Conservation (phyloP, 164 flowering plant genomes). For the Protea cynaroides region DNA sequence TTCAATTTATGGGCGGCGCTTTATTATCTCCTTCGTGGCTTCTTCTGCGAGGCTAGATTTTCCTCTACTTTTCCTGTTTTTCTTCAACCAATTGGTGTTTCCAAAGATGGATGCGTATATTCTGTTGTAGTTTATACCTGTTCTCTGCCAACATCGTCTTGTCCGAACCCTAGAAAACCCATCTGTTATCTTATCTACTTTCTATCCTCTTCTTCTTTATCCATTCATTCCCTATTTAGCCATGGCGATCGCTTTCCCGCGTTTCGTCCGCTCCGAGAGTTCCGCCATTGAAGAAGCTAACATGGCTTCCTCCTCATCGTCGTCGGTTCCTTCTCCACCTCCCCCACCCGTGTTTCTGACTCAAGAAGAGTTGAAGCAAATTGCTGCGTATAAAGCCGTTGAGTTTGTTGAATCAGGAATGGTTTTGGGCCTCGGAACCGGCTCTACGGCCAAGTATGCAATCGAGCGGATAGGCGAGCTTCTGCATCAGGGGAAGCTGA, state of each 20-base stretch:
- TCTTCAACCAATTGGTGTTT: neutral
- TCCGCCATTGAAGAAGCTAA: conserved; percentile 21
- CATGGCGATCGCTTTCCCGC: conserved; percentile 46
- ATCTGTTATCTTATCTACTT: too few relatives aligned
- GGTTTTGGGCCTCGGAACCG: conserved; percentile 92
- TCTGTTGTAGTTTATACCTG: neutral
- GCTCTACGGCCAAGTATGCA: conserved; percentile 80
- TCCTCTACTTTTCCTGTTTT: too few relatives aligned
- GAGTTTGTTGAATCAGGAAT: conserved; percentile 87
- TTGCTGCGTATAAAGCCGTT: conserved; percentile 87
- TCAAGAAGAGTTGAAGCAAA: conserved; percentile 80
- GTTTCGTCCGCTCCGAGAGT: conserved; percentile 21
- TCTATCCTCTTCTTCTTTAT: neutral
- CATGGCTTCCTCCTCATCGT: conserved; percentile 2
- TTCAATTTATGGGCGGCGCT: neutral
- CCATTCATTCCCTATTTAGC: neutral
- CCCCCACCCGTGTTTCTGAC: conserved; percentile 32
- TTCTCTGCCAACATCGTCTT: neutral
- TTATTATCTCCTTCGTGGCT: neutral
- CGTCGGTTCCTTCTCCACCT: conserved; percentile 10
- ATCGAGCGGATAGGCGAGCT: conserved; percentile 72
- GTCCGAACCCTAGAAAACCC: neutral
- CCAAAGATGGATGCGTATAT: neutral
- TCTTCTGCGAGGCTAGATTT: too few relatives aligned
- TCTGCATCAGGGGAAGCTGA: conserved; percentile 51